A percentile compares a stretch with the other conserved stretches of the same genome.
phyloP scores from a whole-genome alignment of 345 rosid species.

The Pugionium cornutum region DNA sequence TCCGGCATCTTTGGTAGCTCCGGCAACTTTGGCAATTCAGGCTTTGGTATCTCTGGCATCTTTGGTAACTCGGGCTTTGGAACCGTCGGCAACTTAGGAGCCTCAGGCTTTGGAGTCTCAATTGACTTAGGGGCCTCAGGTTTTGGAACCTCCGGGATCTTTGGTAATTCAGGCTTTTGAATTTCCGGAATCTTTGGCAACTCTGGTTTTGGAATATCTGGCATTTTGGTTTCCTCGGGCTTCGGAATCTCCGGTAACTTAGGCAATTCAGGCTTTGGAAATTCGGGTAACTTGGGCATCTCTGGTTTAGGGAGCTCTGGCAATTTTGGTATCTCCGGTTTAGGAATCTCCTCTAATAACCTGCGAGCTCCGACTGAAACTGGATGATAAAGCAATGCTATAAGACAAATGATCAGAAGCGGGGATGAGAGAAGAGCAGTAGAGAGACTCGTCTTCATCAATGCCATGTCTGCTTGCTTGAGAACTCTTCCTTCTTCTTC shows the following conservation, averaged over 20 bases:
- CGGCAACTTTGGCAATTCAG: slow-evolving; percentile 26
- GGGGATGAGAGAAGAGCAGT: slow-evolving; percentile 30
- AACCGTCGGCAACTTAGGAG: slow-evolving; percentile 10
- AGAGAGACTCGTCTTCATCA: slow-evolving; percentile 31
- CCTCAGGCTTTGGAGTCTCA: slow-evolving; percentile 3
- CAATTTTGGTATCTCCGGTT: slow-evolving; percentile 40
- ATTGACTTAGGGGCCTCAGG: slow-evolving; percentile 21
- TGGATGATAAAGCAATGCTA: slow-evolving; percentile 28
- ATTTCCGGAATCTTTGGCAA: slow-evolving; percentile 21
- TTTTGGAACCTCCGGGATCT: slow-evolving; percentile 18
- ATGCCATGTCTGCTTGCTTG: slow-evolving; percentile 34
- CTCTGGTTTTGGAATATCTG: not conserved
- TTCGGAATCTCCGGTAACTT: slow-evolving; percentile 27
- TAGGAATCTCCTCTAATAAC: slow-evolving; percentile 36
- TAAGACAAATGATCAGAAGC: slow-evolving; percentile 28
- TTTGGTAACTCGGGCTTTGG: not conserved
- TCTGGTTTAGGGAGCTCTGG: slow-evolving; percentile 38
- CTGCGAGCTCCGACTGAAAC: slow-evolving; percentile 33
- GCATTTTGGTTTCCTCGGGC: not conserved
- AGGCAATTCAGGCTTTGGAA: not conserved
- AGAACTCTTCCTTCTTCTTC: slow-evolving; percentile 10
- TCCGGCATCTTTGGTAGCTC: not conserved
- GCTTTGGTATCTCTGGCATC: slow-evolving; percentile 17
- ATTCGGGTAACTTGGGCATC: slow-evolving; percentile 10
- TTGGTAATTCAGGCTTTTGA: slow-evolving; percentile 20